Evolutionary conservation across 116 monocot species (phyloP).

Genomic region (Cymodocea nodosa): DNA sequence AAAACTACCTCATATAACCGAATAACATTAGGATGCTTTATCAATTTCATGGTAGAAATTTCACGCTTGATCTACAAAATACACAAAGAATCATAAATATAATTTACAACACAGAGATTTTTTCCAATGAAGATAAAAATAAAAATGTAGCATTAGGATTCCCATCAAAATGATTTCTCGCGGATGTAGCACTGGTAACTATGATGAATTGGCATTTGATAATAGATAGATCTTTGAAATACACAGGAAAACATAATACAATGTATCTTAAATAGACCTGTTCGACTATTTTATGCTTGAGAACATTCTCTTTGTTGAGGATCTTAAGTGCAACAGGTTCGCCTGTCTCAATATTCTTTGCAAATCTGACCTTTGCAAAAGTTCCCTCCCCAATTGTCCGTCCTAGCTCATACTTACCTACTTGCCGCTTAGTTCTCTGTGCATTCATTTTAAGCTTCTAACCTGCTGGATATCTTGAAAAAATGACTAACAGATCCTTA

Average conservation of each 20-base stretch:
- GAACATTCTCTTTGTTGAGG: conserved; percentile 64
- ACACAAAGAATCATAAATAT: neutral
- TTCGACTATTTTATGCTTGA: conserved; percentile 72
- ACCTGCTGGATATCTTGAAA: neutral
- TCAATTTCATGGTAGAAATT: conserved; percentile 83
- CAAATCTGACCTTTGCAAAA: conserved; percentile 73
- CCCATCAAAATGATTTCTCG: neutral
- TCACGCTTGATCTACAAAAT: conserved; percentile 45
- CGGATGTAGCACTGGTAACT: neutral
- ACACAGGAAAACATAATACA: neutral
- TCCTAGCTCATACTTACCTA: conserved; percentile 74
- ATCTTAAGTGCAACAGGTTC: conserved; percentile 70
- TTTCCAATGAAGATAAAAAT: neutral
- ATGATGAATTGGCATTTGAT: too few relatives aligned
- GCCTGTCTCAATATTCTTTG: conserved; percentile 46
- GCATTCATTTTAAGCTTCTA: conserved; percentile 27
- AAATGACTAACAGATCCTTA: neutral
- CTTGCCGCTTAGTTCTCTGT: conserved; percentile 34
- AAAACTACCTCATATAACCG: conserved; percentile 59
- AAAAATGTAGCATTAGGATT: neutral
- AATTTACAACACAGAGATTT: neutral
- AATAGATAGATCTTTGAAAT: neutral
- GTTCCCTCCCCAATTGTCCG: conserved; percentile 66
- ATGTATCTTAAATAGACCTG: conserved; percentile 26
- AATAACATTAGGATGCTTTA: conserved; percentile 92